Conservation (phyloP, 257 asterid species). For the Solanum pimpinellifolium region DNA sequence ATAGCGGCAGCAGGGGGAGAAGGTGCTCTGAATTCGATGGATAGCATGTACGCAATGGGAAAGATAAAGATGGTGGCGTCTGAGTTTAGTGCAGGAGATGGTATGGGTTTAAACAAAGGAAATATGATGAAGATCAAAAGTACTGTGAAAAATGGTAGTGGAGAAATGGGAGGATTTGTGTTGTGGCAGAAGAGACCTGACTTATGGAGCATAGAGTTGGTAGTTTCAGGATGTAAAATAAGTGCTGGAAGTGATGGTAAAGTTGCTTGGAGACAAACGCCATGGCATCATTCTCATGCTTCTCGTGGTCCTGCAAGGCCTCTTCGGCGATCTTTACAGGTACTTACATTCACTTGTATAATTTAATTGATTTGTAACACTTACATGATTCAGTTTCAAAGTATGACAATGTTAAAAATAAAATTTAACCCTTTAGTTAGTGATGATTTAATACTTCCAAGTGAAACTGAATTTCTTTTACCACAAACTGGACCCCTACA, state of each 20-base stretch:
- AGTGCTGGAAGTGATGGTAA: neutral
- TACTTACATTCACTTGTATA: neutral
- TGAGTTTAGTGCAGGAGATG: slow-evolving; percentile 2
- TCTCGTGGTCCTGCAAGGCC: neutral
- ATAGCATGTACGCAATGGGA: slow-evolving; percentile 2
- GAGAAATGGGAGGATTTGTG: neutral
- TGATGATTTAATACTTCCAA: neutral
- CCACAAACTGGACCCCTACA: neutral
- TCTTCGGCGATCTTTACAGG: neutral
- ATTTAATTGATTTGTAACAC: too few relatives aligned
- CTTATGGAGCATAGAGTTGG: neutral
- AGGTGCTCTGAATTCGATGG: slow-evolving; percentile 8
- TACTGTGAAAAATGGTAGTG: neutral
- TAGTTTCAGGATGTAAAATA: neutral
- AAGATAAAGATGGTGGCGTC: slow-evolving; percentile 24
- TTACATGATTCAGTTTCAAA: neutral
- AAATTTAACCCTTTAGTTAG: neutral
- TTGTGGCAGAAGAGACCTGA: neutral
- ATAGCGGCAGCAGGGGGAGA: slow-evolving; percentile 32
- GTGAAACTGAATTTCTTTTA: neutral
- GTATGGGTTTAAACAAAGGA: neutral
- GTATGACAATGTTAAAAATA: too few relatives aligned
- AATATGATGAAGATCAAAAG: neutral
- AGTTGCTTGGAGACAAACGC: neutral
- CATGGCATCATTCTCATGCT: slow-evolving; percentile 4